phyloP scores from a whole-genome alignment of 495 filamentous ascomycete genomes.

The Tetracladium setigerum region DNA sequence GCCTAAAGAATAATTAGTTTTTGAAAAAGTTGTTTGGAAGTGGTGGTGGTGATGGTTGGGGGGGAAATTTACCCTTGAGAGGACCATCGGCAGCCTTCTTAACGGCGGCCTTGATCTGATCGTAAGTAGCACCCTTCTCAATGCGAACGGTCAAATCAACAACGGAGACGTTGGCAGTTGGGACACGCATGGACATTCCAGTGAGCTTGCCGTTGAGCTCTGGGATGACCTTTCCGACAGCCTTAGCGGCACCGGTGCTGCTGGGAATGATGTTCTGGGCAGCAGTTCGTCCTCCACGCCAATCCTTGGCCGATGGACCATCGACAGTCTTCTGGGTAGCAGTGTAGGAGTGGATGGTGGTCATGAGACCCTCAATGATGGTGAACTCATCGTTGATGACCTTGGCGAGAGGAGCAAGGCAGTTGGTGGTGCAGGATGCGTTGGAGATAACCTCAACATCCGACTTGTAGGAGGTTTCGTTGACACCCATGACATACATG shows the following conservation, averaged over 20 bases:
- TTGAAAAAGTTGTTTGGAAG: neutral
- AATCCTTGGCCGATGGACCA: conserved; percentile 96
- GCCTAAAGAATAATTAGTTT: conserved; percentile 43
- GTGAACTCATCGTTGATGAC: conserved; percentile 96
- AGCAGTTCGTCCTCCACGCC: conserved; percentile 96
- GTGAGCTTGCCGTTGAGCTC: conserved; percentile 98
- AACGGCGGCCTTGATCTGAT: conserved; percentile 85
- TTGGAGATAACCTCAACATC: conserved; percentile 93
- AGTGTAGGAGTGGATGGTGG: conserved; percentile 99
- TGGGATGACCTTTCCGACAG: conserved; percentile 99
- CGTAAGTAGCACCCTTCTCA: conserved; percentile 85
- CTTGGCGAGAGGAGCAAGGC: conserved; percentile 97
- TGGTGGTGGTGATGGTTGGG: neutral
- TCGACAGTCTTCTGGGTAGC: conserved; percentile 99
- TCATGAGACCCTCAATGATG: conserved; percentile 99
- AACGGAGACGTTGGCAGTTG: conserved; percentile 97
- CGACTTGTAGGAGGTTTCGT: conserved; percentile 84
- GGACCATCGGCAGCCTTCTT: conserved; percentile 80
- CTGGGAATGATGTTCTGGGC: conserved; percentile 99
- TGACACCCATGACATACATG: conserved; percentile 99
- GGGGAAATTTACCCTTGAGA: conserved; percentile 65
- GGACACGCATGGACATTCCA: conserved; percentile 98
- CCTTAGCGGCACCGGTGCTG: conserved; percentile 99
- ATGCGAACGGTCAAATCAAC: conserved; percentile 93
- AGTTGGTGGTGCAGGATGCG: conserved; percentile 99